phyloP scores from a whole-genome alignment of 129 eudicot species.

The Heracleum sosnowskyi region DNA sequence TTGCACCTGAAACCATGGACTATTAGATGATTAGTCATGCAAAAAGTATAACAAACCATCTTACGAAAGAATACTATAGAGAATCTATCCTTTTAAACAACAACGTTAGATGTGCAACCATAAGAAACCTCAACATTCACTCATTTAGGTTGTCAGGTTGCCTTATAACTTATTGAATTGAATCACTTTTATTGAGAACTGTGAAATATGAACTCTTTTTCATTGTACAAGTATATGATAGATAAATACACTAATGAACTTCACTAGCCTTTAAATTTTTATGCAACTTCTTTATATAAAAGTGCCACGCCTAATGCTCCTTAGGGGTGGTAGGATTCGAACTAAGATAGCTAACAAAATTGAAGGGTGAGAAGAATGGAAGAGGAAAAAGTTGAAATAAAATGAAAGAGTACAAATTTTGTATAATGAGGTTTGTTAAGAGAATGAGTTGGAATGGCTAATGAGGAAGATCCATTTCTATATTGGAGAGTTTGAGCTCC shows the following conservation, averaged over 20 bases:
- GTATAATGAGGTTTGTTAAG: background rate
- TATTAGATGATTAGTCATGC: background rate
- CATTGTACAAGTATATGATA: background rate
- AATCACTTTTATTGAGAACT: background rate
- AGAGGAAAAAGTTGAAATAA: background rate
- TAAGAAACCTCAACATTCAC: background rate
- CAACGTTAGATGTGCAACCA: background rate
- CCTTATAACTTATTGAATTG: background rate
- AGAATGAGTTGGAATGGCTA: background rate
- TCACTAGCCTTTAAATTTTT: background rate
- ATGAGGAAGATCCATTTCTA: background rate
- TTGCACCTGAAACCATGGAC: constrained; percentile 36
- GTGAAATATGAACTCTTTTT: background rate
- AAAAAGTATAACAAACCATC: background rate
- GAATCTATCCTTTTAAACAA: background rate
- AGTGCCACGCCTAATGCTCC: background rate
- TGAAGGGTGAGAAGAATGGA: background rate
- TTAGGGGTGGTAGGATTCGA: background rate
- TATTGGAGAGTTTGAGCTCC: background rate
- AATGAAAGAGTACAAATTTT: background rate
- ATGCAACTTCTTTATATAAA: background rate
- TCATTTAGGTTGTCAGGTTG: constrained; percentile 1
- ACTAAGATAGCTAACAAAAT: background rate
- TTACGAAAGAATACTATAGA: background rate
- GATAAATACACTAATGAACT: background rate